phyloP scores from a whole-genome alignment of 768 basidiomycete species.

The Termitomyces sp. region DNA sequence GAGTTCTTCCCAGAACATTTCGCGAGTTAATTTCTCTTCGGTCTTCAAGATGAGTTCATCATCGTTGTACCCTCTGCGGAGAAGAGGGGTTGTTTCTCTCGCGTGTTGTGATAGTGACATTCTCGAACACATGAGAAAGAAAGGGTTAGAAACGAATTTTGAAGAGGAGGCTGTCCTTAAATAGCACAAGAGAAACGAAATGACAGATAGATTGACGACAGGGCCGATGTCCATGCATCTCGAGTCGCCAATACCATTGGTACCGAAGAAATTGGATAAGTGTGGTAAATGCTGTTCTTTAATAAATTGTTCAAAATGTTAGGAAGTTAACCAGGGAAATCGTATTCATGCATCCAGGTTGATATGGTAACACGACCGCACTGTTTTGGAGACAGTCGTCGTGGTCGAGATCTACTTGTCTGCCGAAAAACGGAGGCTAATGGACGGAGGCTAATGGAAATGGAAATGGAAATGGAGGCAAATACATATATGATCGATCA shows the following conservation, averaged over 20 bases:
- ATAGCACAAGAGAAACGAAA: too few relatives aligned
- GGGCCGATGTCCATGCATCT: too few relatives aligned
- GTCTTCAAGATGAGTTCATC: not conserved
- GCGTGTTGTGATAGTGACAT: not conserved
- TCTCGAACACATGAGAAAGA: too few relatives aligned
- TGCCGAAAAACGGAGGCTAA: not conserved
- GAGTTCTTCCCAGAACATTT: slow-evolving; percentile 11
- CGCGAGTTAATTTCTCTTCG: not conserved
- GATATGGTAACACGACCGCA: not conserved
- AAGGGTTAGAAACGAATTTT: too few relatives aligned
- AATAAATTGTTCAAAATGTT: not conserved
- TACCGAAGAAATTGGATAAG: not conserved
- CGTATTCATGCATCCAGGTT: not conserved
- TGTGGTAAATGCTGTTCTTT: not conserved
- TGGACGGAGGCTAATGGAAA: too few relatives aligned
- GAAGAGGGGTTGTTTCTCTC: not conserved
- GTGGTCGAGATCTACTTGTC: not conserved
- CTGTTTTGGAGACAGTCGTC: not conserved
- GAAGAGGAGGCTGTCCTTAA: too few relatives aligned
- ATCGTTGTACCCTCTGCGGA: not conserved
- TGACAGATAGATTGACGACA: too few relatives aligned
- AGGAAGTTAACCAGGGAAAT: not conserved
- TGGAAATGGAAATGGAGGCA: too few relatives aligned
- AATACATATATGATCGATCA: not conserved
- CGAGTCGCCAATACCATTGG: too few relatives aligned